A percentile compares a stretch with the other conserved stretches of the same genome.
Conservation (phyloP, 2,329 filamentous ascomycete genomes). For the Elsinoe batatas region DNA sequence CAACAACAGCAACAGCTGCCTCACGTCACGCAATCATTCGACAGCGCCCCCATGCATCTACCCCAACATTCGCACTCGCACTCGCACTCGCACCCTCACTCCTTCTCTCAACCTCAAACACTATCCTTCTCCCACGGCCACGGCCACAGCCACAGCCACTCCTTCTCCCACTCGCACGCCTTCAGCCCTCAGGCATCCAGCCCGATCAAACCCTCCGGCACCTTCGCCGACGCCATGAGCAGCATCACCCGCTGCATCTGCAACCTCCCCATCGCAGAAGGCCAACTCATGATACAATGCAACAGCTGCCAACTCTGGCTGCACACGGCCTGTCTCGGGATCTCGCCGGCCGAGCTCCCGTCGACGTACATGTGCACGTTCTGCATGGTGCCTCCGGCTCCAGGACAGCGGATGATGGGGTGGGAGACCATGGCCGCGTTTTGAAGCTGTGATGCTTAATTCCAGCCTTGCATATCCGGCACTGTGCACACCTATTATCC, state of each 20-base stretch:
- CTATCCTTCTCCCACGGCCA: slow-evolving; percentile 12
- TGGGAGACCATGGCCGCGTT: slow-evolving; percentile 11
- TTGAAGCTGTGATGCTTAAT: slow-evolving; percentile 14
- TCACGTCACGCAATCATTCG: slow-evolving; percentile 13
- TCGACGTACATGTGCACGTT: slow-evolving; percentile 42
- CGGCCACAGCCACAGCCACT: slow-evolving; percentile 12
- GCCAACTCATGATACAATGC: slow-evolving; percentile 52
- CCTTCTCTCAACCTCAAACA: slow-evolving; percentile 3
- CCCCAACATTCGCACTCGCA: slow-evolving; percentile 13
- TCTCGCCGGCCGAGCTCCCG: slow-evolving; percentile 39
- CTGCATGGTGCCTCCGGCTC: slow-evolving; percentile 27
- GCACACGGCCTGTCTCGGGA: slow-evolving; percentile 49
- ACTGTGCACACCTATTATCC: too few relatives aligned
- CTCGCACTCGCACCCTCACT: neutral
- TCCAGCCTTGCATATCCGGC: too few relatives aligned
- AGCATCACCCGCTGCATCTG: slow-evolving; percentile 47
- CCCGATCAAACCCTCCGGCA: slow-evolving; percentile 10
- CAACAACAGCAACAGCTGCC: slow-evolving; percentile 7
- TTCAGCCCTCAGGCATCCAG: slow-evolving; percentile 8
- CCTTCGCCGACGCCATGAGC: slow-evolving; percentile 16
- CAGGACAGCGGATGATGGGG: slow-evolving; percentile 1
- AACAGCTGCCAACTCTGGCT: slow-evolving; percentile 55
- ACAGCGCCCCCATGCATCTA: slow-evolving; percentile 6
- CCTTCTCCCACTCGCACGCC: slow-evolving; percentile 10
- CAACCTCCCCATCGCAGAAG: slow-evolving; percentile 43